These are phyloP conservation scores for Leptomonas seymouri DNA, from an alignment of 208 protist genomes.

Conservation along the genomic window DNA sequence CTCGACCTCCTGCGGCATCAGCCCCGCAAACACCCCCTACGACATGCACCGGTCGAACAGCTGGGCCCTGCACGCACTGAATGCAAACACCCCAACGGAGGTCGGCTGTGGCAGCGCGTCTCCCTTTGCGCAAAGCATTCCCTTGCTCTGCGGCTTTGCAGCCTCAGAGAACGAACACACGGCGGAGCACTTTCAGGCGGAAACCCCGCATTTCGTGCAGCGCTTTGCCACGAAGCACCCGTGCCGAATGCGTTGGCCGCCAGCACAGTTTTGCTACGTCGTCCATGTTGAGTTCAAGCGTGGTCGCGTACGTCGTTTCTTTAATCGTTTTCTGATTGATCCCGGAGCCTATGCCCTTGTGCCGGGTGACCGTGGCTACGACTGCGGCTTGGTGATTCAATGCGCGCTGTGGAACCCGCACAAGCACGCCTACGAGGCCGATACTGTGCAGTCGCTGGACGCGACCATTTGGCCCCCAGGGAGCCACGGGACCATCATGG, in stretches of 20 bases:
- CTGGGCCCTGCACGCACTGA: background rate
- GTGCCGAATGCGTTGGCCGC: constrained; percentile 29
- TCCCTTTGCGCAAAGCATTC: background rate
- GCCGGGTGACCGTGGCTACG: constrained; percentile 78
- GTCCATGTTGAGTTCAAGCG: constrained; percentile 86
- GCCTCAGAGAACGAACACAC: background rate
- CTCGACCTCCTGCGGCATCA: constrained; percentile 14
- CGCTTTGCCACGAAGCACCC: background rate
- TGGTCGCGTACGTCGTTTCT: constrained; percentile 55
- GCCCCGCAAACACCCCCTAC: constrained; percentile 7
- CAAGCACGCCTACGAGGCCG: constrained; percentile 13
- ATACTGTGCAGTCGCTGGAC: constrained; percentile 27
- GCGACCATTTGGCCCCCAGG: constrained; percentile 24
- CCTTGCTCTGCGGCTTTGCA: background rate
- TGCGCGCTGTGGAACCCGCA: constrained; percentile 50
- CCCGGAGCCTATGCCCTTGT: constrained; percentile 78
- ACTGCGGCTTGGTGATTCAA: constrained; percentile 79
- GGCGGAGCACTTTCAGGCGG: background rate
- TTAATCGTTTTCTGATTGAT: constrained; percentile 26
- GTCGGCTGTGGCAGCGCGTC: background rate
- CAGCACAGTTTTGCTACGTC: constrained; percentile 49
- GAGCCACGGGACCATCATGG: constrained; percentile 35
- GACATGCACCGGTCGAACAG: background rate
- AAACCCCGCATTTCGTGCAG: background rate
- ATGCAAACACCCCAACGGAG: constrained; percentile 4